Evolutionary conservation across 164 flowering plant genomes (phyloP), one percentile per base, ranked within the genome.

Genomic region (Paratinospora sagittata): DNA sequence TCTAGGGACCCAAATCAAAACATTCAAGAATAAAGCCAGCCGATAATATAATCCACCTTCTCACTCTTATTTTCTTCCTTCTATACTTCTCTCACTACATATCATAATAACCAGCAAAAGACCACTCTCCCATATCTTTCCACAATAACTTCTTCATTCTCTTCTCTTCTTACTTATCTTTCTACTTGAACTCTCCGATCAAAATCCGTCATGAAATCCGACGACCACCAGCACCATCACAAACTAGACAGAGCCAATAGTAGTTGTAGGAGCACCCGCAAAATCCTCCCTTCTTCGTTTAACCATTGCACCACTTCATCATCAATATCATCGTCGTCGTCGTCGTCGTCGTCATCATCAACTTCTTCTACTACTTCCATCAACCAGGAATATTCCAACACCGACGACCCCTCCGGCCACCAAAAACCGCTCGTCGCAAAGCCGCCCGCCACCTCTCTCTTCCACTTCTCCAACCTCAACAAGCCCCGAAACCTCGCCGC

Each of bases 191-290:
- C 13, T 43, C 13, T 10, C 5, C 49, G 13, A 8, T 14, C 13
- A 24, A 21, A 41, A 39, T 21, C 8, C 16, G 24, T 36, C 19
- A 67, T 67, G 69, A 67, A 67, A 43, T 55, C n/a, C 26, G 69
- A 49, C n/a, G 57, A 36, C 8, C 6, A 49, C n/a, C n/a, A n/a
- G n/a, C n/a, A n/a, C 4, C 57, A 67, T 4, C 26, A 65, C 3
- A 67, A n/a, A 39, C 72, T 69, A 36, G 23, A 37, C 2, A 58
- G 72, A 12, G 37, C 39, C 33, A 69, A 30, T 52, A 69, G 72
- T 52, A 69, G 26, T 34, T 36, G 72, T 36, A 34, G 65, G 24
- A 69, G 72, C 39, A 55, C 27, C 12, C 49, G 65, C 13, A 69
- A 36, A 12, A 58, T 69, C 33, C 49, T 69, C 33, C 72, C 72